Base-by-base conservation (phyloP, 2,329 filamentous ascomycete genomes). In the Fusarium citri region DNA sequence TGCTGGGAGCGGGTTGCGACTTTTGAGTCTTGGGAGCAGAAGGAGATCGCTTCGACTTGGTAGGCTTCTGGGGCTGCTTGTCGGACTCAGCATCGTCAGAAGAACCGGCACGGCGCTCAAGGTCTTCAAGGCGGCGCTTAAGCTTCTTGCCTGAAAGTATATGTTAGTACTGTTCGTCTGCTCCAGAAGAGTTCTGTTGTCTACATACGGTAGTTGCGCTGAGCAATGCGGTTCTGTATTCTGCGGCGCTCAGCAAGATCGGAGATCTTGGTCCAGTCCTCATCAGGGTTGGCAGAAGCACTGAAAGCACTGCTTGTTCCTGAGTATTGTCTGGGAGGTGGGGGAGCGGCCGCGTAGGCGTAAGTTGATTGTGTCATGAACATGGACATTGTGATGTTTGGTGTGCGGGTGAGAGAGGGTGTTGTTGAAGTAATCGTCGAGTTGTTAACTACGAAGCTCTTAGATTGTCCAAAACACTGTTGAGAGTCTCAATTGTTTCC, bases 201-300 rank as follows among this genome's bases (percentile, higher is more conserved):
- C 47, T 30, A 87, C 90, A 79, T 86, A 97, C 94, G 94, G 84
- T 98, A 98, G 85, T 97, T 97, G 77, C 94, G 91, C 83, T 98
- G 95, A 73, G 95, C 95, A 86, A 98, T 98, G 74, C 95, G 91
- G 84, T 98, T 98, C 83, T 98, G 94, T 84, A 98, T 97, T 78
- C 94, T 89, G 76, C 94, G 87, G 78, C 96, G 91, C 83, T 98
- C 95, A 54, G 94, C 95, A 64, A 98, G 90, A 81, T 98, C 95
- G 61, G 95, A 97, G 80, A 98, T 97, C 89, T 98, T 97, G 78
- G 95, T 98, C 95, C 95, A 98, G 84, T 98, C 95, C 83, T 98
- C 95, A 78, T 98, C 94, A 58, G 95, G 93, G 80, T 97, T 97
- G 75, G 94, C 95, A 70, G 94, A 97, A 76, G 92, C 92, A 83